phyloP scores from a whole-genome alignment of 371 early-diverging fungal species.

The Lichtheimia corymbifera region DNA sequence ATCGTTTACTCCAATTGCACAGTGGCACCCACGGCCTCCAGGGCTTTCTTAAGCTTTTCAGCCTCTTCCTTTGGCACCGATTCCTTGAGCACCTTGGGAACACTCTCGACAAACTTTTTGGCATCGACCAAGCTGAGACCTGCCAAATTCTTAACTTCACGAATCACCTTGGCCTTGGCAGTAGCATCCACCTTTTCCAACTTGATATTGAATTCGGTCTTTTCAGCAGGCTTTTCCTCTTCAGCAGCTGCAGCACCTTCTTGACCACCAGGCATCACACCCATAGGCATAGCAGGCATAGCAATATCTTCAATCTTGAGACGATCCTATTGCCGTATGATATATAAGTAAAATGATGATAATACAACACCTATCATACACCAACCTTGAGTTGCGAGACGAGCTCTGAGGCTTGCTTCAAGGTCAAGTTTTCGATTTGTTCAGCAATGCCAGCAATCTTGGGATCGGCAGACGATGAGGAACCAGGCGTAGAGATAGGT shows the following conservation, averaged over 20 bases:
- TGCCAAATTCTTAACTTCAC: conserved; percentile 95
- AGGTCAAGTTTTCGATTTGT: conserved; percentile 83
- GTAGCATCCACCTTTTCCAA: conserved; percentile 95
- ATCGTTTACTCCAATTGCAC: conserved; percentile 84
- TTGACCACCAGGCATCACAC: conserved; percentile 63
- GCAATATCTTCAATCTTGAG: conserved; percentile 93
- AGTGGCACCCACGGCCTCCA: conserved; percentile 94
- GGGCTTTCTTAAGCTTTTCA: conserved; percentile 93
- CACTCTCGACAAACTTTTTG: conserved; percentile 98
- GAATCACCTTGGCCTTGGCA: conserved; percentile 96
- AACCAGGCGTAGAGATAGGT: conserved; percentile 63
- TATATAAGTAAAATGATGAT: not conserved
- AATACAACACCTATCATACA: not conserved
- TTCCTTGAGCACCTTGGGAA: conserved; percentile 95
- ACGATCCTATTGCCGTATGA: conserved; percentile 53
- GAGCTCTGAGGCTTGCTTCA: conserved; percentile 90
- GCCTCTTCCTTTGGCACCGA: conserved; percentile 93
- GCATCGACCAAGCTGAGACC: conserved; percentile 96
- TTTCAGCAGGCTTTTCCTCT: conserved; percentile 85
- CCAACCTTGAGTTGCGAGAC: conserved; percentile 85
- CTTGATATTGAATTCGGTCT: conserved; percentile 93
- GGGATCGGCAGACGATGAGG: conserved; percentile 58
- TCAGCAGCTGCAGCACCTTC: conserved; percentile 71
- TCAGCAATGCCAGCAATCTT: conserved; percentile 87
- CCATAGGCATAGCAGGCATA: conserved; percentile 78